Evolutionary conservation across 805 yeast species (phyloP).

Genomic region (Candida silvatica): DNA sequence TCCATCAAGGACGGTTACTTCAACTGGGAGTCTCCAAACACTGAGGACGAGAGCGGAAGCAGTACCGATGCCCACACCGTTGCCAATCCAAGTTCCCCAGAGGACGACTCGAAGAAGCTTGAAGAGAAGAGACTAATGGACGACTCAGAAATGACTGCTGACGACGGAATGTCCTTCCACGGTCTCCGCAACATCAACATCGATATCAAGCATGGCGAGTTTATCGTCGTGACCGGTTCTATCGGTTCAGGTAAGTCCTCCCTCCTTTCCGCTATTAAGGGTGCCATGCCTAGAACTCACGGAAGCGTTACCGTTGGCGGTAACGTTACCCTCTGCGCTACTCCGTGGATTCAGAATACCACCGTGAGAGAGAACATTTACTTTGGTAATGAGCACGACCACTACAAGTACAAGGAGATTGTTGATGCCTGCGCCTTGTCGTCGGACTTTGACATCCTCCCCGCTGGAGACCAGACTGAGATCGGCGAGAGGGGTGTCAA

Average conservation of each 20-base stretch:
- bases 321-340: constrained; percentile 31
- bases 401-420: constrained; percentile 40
- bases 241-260: constrained; percentile 83
- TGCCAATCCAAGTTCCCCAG: not conserved
- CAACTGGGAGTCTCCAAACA: constrained; percentile 44
- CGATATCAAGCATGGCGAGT: constrained; percentile 51
- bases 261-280: constrained; percentile 58
- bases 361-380: constrained; percentile 67
- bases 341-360: constrained; percentile 82
- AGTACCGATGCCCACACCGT: not conserved
- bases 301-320: constrained; percentile 55
- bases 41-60: not conserved
- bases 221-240: constrained; percentile 66
- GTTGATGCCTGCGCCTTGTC: constrained; percentile 58
- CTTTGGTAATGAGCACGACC: constrained; percentile 48
- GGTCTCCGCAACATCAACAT: constrained; percentile 46
- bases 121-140: not conserved
- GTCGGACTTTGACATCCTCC: constrained; percentile 57
- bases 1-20: constrained; percentile 46
- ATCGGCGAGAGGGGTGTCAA: constrained; percentile 85
- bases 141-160: not conserved
- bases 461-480: constrained; percentile 71
- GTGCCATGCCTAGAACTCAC: constrained; percentile 46
- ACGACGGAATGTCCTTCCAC: constrained; percentile 2
- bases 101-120: not conserved